Evolutionary conservation across 1,284 basidiomycete species (phyloP).

Genomic region (Microbotryum scabiosae): DNA sequence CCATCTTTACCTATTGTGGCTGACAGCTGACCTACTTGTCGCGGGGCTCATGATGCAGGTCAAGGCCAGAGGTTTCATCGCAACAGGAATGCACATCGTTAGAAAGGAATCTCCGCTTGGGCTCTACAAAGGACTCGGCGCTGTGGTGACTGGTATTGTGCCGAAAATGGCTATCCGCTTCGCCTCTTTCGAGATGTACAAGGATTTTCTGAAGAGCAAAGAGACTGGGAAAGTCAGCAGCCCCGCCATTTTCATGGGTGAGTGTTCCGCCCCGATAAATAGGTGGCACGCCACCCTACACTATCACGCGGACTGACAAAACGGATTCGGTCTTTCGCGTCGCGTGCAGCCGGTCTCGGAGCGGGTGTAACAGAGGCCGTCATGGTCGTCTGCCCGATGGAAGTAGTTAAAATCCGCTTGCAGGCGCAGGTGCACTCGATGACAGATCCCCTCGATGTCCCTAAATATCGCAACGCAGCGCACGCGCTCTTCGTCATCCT

Average conservation of each 20-base stretch:
- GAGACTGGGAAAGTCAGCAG: conserved; percentile 66
- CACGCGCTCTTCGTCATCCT: conserved; percentile 95
- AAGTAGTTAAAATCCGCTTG: conserved; percentile 96
- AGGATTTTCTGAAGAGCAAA: conserved; percentile 66
- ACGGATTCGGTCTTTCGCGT: not conserved
- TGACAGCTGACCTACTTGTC: not conserved
- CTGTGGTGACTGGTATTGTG: conserved; percentile 93
- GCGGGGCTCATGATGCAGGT: conserved; percentile 48
- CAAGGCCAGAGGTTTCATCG: conserved; percentile 85
- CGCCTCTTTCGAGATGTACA: conserved; percentile 95
- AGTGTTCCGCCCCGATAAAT: conserved; percentile 2
- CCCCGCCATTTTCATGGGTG: conserved; percentile 57
- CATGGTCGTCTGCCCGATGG: conserved; percentile 94
- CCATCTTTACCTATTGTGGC: not conserved
- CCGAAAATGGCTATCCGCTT: conserved; percentile 99
- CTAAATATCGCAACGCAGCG: conserved; percentile 90
- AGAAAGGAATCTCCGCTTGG: conserved; percentile 88
- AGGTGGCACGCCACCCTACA: not conserved
- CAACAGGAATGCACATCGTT: conserved; percentile 83
- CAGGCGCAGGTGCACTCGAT: conserved; percentile 98
- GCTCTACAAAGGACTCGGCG: conserved; percentile 92
- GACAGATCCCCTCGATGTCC: conserved; percentile 87
- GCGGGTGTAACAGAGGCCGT: conserved; percentile 93
- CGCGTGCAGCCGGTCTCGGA: conserved; percentile 66
- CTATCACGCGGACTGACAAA: not conserved